Evolutionary conservation across 169 alveolate genomes (phyloP).

Genomic region (Plasmodium vinckei): DNA sequence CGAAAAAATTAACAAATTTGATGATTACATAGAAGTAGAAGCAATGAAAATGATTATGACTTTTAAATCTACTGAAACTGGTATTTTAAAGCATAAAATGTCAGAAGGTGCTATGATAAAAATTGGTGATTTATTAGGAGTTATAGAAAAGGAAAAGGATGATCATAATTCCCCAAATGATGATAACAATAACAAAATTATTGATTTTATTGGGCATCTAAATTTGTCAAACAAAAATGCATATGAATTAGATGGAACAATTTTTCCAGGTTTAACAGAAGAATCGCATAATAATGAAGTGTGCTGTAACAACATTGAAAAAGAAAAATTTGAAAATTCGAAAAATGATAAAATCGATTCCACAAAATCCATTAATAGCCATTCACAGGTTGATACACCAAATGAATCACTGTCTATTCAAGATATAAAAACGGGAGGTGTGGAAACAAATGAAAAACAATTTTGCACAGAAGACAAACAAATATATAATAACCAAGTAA

Average conservation of each 20-base stretch:
- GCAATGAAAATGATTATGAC: conserved; percentile 90
- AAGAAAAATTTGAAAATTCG: too few relatives aligned
- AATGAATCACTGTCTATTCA: too few relatives aligned
- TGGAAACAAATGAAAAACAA: too few relatives aligned
- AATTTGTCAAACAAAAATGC: conserved; percentile 72
- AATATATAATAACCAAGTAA: not conserved
- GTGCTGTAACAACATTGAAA: too few relatives aligned
- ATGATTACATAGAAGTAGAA: conserved; percentile 87
- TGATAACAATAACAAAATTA: conserved; percentile 21
- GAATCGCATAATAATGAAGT: too few relatives aligned
- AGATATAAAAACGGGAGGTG: too few relatives aligned
- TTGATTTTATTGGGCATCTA: conserved; percentile 30
- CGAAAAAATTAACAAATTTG: conserved; percentile 79
- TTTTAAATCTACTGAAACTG: conserved; percentile 82
- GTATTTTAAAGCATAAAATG: conserved; percentile 82
- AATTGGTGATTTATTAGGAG: conserved; percentile 83
- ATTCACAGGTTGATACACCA: too few relatives aligned
- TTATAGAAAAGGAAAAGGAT: conserved; percentile 41
- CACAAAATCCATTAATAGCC: too few relatives aligned
- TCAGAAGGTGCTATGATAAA: conserved; percentile 86
- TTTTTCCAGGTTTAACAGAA: too few relatives aligned
- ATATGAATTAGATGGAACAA: conserved; percentile 33
- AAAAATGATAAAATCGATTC: too few relatives aligned
- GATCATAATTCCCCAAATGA: conserved; percentile 8
- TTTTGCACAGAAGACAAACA: too few relatives aligned